Evolutionary conservation across 306 rosid genomes (phyloP).

Genomic region (Lupinus albus): DNA sequence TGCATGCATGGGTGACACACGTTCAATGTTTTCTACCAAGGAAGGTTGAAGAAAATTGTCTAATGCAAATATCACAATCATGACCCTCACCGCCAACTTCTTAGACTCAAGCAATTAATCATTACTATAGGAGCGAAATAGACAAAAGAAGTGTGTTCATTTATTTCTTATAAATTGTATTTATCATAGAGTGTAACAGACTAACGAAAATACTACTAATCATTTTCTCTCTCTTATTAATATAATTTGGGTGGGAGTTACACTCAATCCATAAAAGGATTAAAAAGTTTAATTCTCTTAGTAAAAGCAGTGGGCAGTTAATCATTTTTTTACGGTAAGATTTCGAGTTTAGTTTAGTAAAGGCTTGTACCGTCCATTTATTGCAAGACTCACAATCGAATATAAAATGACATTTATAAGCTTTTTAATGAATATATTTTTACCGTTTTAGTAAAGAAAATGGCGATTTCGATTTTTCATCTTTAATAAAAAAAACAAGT

Average conservation of each 20-base stretch:
- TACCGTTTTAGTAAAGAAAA: neutral
- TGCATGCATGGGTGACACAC: slow-evolving; percentile 43
- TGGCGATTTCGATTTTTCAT: neutral
- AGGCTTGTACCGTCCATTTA: too few species aligned
- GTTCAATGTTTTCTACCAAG: slow-evolving; percentile 35
- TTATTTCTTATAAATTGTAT: neutral
- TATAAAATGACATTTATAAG: neutral
- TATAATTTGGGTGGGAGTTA: slow-evolving; percentile 22
- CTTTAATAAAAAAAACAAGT: too few species aligned
- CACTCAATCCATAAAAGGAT: slow-evolving; percentile 21
- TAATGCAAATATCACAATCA: slow-evolving; percentile 42
- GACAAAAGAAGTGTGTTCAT: neutral
- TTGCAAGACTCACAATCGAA: neutral
- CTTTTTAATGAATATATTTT: neutral
- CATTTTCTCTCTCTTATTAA: slow-evolving; percentile 35
- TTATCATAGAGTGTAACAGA: slow-evolving; percentile 7
- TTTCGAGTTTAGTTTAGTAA: too few species aligned
- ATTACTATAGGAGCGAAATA: slow-evolving; percentile 7
- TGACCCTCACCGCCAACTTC: slow-evolving; percentile 28
- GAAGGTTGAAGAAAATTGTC: slow-evolving; percentile 6
- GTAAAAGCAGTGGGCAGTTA: slow-evolving; percentile 25
- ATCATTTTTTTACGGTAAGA: neutral
- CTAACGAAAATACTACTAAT: slow-evolving; percentile 31
- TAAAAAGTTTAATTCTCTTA: neutral
- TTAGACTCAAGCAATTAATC: slow-evolving; percentile 19